These are phyloP conservation scores for Haplosporangium sp. DNA, from an alignment of 371 early-diverging fungal genomes.

Conservation along the genomic window DNA sequence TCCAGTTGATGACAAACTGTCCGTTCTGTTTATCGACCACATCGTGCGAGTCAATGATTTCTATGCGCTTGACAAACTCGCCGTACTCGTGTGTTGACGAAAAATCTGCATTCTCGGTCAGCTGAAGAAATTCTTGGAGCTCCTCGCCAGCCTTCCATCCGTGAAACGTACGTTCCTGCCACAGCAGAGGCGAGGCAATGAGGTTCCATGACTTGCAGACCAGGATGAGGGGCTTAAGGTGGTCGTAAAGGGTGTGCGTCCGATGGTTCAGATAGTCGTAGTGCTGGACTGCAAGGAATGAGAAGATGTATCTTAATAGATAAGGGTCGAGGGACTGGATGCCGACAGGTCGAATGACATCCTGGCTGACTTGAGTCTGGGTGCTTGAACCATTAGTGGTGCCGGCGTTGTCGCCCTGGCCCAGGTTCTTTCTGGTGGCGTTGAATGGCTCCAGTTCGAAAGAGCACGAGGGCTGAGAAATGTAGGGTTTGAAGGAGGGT, in stretches of 20 bases:
- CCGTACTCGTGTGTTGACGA: slow-evolving; percentile 55
- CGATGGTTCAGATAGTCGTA: slow-evolving; percentile 56
- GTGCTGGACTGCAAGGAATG: slow-evolving; percentile 45
- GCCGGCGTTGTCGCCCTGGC: not conserved
- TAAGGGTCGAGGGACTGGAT: slow-evolving; percentile 44
- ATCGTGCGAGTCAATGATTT: slow-evolving; percentile 55
- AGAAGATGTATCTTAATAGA: slow-evolving; percentile 50
- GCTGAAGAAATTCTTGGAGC: slow-evolving; percentile 38
- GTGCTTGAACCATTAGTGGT: not conserved
- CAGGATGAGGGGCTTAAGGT: slow-evolving; percentile 42
- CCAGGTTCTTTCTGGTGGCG: slow-evolving; percentile 2
- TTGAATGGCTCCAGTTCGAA: slow-evolving; percentile 15
- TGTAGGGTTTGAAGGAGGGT: not conserved
- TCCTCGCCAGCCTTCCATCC: slow-evolving; percentile 56
- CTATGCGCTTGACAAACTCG: slow-evolving; percentile 53
- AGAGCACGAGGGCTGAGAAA: not conserved
- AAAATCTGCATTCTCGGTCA: slow-evolving; percentile 54
- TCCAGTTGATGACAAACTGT: slow-evolving; percentile 56
- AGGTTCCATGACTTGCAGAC: slow-evolving; percentile 50
- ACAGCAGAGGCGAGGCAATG: slow-evolving; percentile 49
- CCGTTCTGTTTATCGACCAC: slow-evolving; percentile 55
- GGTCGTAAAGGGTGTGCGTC: slow-evolving; percentile 46
- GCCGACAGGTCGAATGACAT: slow-evolving; percentile 22
- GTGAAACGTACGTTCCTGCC: slow-evolving; percentile 56
- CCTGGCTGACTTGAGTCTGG: slow-evolving; percentile 6